Evolutionary conservation across 129 eudicot genomes (phyloP), one percentile per base, ranked within the genome.

Genomic region (Flaveria trinervia): DNA sequence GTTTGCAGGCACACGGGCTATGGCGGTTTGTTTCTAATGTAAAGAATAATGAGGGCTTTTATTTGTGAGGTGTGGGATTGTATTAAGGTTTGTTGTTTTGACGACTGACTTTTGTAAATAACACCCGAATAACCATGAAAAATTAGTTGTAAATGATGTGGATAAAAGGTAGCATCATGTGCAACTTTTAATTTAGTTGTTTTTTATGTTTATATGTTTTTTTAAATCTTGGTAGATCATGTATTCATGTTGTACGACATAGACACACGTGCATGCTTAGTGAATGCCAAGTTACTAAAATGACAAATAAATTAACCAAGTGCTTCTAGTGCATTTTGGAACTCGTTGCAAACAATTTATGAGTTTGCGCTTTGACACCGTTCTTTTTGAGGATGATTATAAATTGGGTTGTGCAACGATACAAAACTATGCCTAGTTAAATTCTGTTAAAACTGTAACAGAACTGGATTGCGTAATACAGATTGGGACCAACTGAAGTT

Each of bases 81-180:
- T 77, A 60, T 77, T 25, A 60, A 70, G 44, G 77, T 84, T 76
- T 70, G 68, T 57, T 57, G 71, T 79, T 75, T 73, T 64, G 46
- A 30, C 45, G 15, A 61, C 44, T 22, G 79, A 72, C 76, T 60
- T 65, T 9, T 85, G 88, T 85, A 81, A 81, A 81, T 80, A 78
- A 64, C 9, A 48, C 73, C 51, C 30, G 25, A 46, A 79, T 33
- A 61, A 77, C 62, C 26, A 41, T 7, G 15, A 72, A 78, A 49
- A 68, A 69, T 52, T 12, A 15, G 66, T 68, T 77, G 75, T 68
- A 46, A 50, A 65, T 55, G 83, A 65, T 65, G 83, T 65, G 68
- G 60, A 66, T 73, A 30, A 41, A 46, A 15, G 59, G 23, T n/a
- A 14, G 18, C 76, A 43, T 72, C 79, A 80, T 55, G 17, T 79